Evolutionary conservation across 768 basidiomycete genomes (phyloP), one percentile per base, ranked within the genome.

Genomic region (Candolleomyces eurysporus): DNA sequence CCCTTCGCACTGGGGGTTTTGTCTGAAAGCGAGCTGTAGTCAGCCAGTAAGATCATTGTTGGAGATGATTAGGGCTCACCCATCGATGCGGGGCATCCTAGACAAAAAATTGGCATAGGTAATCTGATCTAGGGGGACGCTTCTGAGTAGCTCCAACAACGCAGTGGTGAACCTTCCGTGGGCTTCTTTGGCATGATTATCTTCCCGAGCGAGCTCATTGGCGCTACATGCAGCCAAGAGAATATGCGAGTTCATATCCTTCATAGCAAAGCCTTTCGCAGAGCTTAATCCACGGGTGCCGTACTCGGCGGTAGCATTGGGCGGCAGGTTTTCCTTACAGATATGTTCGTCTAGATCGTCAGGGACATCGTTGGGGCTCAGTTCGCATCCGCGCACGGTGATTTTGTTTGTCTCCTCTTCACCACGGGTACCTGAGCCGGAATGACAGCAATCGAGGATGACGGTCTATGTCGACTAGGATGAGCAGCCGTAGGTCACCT

Each of bases 361-460:
- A 1, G 65, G 58, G 16, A 76, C 40, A 1, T 52, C 58, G 17
- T 52, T 30, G 36, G 32, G 31, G 14, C 32, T 16, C 7, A 59
- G 10, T 13, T 30, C 17, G 17, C 62, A n/a, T 14, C 51, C n/a
- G 16, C 58, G 58, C 8, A 52, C 58, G 22, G 16, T 21, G 9
- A 48, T 13, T 9, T 17, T 21, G 17, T 26, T 21, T 14, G 6
- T 14, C 1, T 58, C 45, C 14, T 51, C 43, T 3, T 9, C 21
- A 32, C 53, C 36, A 16, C 79, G 72, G 9, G 68, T 72, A 6
- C 75, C 71, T 1, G 77, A 76, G 0, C 69, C 77, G 5, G 81
- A 78, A 64, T 75, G 71, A 63, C 81, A 82, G 53, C 81, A 81
- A 58, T 81, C 81, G 4, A 82, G 68, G 49, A 82, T 77, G 14